Evolutionary conservation across 2,329 filamentous ascomycete genomes (phyloP), one percentile per base, ranked within the genome.

Genomic region (Phialophora tarda): DNA sequence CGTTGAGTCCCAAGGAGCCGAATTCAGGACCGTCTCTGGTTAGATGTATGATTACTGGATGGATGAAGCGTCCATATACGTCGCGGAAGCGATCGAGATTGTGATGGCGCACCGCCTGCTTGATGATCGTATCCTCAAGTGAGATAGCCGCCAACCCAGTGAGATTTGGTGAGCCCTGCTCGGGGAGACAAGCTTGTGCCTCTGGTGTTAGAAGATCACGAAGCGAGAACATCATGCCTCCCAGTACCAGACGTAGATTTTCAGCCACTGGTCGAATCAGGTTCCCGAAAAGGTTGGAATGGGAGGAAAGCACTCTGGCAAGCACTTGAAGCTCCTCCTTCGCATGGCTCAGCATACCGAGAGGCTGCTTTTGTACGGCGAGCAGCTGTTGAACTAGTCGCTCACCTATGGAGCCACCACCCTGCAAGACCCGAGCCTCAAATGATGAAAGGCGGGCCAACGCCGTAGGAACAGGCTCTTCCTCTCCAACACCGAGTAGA

Each of bases 291-390:
- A 21, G 38, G 11, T 23, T 47, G 24, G 60, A 59, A 12, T 63
- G 47, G 12, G 62, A 63, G 23, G 66, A 12, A 10, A 63, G 53
- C 7, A 51, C 55, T 34, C 61, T 66, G 32, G 63, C 51, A 14
- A 72, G 47, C 21, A 57, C 26, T 10, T 32, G 41, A 21, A 71
- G 48, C 48, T 72, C 71, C 59, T 72, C 71, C 51, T 65, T 67
- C 7, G 64, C 67, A 64, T 72, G 64, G 12, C 62, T 48, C 11
- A 72, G 59, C 47, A 60, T 64, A 26, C 67, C 67, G 17, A 72
- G 57, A 21, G 61, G 59, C 41, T 72, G 71, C 2, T 67, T 57
- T 38, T 65, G 59, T 7, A 71, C 24, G 3, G 58, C 55, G 17
- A 57, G 56, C 21, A 72, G 51, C 41, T 58, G 48, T n/a, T 26